Conservation (phyloP, 352 stramenopile genomes). For the Bremia lactucae region DNA sequence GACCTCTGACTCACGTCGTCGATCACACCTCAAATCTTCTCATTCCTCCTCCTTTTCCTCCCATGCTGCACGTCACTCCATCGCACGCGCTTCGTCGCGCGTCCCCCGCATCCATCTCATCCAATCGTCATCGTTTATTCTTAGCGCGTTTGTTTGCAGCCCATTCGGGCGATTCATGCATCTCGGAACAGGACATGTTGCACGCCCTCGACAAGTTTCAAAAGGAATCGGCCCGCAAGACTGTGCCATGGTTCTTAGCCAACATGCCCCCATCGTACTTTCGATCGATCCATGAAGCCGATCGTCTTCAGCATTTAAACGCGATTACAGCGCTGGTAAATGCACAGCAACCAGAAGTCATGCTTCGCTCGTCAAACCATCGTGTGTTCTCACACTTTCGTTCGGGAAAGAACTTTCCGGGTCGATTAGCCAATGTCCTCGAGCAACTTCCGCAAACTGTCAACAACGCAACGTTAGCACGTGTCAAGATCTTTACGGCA, state of each 20-base stretch:
- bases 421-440: slow-evolving; percentile 59
- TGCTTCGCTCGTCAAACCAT: slow-evolving; percentile 70
- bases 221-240: slow-evolving; percentile 55
- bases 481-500: slow-evolving; percentile 87
- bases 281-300: slow-evolving; percentile 71
- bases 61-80: slow-evolving; percentile 16
- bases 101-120: background rate
- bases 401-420: slow-evolving; percentile 65
- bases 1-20: too few species aligned
- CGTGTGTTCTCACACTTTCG: slow-evolving; percentile 78
- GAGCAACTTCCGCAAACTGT: slow-evolving; percentile 56
- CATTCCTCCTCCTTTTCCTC: background rate
- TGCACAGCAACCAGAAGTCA: slow-evolving; percentile 66
- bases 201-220: slow-evolving; percentile 55
- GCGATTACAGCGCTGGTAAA: slow-evolving; percentile 76
- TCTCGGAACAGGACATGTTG: slow-evolving; percentile 35
- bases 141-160: slow-evolving; percentile 9
- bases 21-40: background rate
- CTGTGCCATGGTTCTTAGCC: slow-evolving; percentile 80
- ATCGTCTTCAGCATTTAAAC: slow-evolving; percentile 80
- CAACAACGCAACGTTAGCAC: slow-evolving; percentile 48
- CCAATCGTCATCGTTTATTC: background rate
- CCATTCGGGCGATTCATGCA: slow-evolving; percentile 4
- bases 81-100: slow-evolving; percentile 9
- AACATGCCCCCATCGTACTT: slow-evolving; percentile 89